Conservation (phyloP, 768 basidiomycete species). For the Epithele typhae region DNA sequence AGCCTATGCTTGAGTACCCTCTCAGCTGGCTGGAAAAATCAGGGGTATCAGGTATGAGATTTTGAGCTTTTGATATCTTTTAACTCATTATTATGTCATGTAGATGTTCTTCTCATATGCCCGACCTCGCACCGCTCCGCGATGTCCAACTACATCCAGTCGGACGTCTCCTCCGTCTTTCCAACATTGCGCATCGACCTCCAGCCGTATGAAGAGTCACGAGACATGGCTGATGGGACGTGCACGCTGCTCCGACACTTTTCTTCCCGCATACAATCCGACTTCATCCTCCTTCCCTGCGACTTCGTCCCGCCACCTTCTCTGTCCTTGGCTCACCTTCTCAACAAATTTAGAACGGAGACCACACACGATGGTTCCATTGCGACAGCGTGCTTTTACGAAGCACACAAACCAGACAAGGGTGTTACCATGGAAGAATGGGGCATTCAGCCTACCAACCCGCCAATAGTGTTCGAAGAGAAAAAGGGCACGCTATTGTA, state of each 20-base stretch:
- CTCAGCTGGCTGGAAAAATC: slow-evolving; percentile 86
- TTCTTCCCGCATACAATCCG: slow-evolving; percentile 67
- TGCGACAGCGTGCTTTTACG: slow-evolving; percentile 65
- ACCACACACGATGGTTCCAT: slow-evolving; percentile 58
- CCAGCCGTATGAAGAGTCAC: slow-evolving; percentile 75
- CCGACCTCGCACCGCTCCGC: slow-evolving; percentile 70
- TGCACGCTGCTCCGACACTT: slow-evolving; percentile 76
- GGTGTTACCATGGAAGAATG: slow-evolving; percentile 59
- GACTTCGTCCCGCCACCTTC: slow-evolving; percentile 81
- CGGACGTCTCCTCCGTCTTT: slow-evolving; percentile 56
- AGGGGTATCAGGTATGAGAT: slow-evolving; percentile 67
- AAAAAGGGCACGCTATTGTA: slow-evolving; percentile 62
- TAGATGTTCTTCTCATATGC: slow-evolving; percentile 86
- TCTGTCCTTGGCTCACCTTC: slow-evolving; percentile 61
- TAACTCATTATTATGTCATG: slow-evolving; percentile 2
- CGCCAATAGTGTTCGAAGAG: slow-evolving; percentile 67
- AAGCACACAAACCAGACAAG: slow-evolving; percentile 48
- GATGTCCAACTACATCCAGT: slow-evolving; percentile 83
- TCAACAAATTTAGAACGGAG: slow-evolving; percentile 82
- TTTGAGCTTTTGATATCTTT: neutral
- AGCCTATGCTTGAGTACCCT: slow-evolving; percentile 79
- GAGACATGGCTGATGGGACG: slow-evolving; percentile 62
- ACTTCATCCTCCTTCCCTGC: slow-evolving; percentile 88
- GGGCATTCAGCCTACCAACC: slow-evolving; percentile 42
- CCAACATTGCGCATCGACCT: slow-evolving; percentile 71